Conservation (phyloP, 2,329 filamentous ascomycete genomes). For the Didymella segeticola region DNA sequence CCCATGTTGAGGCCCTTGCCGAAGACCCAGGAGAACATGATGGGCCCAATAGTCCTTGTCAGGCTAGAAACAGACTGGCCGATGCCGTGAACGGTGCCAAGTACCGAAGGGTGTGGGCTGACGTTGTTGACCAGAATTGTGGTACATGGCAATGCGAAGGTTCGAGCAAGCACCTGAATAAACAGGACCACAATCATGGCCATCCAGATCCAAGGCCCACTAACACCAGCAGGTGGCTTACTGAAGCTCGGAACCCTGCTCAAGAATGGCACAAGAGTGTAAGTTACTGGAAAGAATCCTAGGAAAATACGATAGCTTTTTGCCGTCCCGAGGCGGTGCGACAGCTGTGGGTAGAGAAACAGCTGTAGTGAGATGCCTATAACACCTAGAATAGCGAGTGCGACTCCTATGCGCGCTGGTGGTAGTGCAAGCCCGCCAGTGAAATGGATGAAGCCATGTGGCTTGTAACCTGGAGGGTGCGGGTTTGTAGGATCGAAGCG, state of each 20-base stretch:
- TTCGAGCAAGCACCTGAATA: slow-evolving; percentile 56
- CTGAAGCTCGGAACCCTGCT: slow-evolving; percentile 51
- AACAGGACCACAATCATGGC: slow-evolving; percentile 51
- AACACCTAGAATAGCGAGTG: slow-evolving; percentile 56
- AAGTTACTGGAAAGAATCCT: slow-evolving; percentile 54
- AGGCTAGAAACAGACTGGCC: slow-evolving; percentile 66
- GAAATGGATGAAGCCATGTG: slow-evolving; percentile 53
- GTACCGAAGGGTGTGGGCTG: slow-evolving; percentile 61
- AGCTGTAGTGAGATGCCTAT: slow-evolving; percentile 57
- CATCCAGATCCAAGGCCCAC: slow-evolving; percentile 52
- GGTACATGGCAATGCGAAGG: slow-evolving; percentile 62
- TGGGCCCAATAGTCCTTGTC: slow-evolving; percentile 66
- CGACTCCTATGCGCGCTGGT: slow-evolving; percentile 55
- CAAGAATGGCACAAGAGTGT: slow-evolving; percentile 53
- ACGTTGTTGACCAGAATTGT: slow-evolving; percentile 60
- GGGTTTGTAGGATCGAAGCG: slow-evolving; percentile 49
- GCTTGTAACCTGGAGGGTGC: slow-evolving; percentile 41
- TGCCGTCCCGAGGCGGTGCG: slow-evolving; percentile 51
- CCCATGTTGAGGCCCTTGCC: slow-evolving; percentile 65
- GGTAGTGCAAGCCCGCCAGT: slow-evolving; percentile 58
- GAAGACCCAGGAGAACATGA: slow-evolving; percentile 67
- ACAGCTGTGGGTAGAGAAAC: slow-evolving; percentile 53
- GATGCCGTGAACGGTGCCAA: slow-evolving; percentile 65
- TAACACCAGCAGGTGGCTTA: slow-evolving; percentile 49
- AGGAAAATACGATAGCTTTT: slow-evolving; percentile 52